A percentile compares a stretch with the other conserved stretches of the same genome.
These are phyloP conservation scores for Ephemerocybe angulata DNA, from an alignment of 768 basidiomycete genomes.

Conservation along the genomic window DNA sequence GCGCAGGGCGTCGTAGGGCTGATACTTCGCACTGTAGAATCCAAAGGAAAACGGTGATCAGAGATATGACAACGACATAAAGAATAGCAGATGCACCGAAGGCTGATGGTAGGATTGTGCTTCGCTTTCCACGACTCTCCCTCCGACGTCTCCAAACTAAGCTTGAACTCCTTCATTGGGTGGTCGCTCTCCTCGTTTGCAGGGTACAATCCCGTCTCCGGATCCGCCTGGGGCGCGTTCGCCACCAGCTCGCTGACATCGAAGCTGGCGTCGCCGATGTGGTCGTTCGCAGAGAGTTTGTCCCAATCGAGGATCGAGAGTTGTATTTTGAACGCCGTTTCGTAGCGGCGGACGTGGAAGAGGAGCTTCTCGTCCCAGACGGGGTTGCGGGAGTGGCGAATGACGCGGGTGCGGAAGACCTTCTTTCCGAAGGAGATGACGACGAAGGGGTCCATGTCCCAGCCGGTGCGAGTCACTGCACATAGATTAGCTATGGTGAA, in stretches of 20 bases:
- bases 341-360: constrained; percentile 94
- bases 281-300: constrained; percentile 85
- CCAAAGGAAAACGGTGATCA: neutral
- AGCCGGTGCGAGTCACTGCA: constrained; percentile 83
- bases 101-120: too few species aligned
- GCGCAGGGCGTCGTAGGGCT: constrained; percentile 88
- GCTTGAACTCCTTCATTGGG: constrained; percentile 69
- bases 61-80: constrained; percentile 49
- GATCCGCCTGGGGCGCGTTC: constrained; percentile 61
- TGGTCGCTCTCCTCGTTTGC: constrained; percentile 47
- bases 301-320: constrained; percentile 95
- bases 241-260: constrained; percentile 68
- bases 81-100: too few species aligned
- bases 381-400: constrained; percentile 80
- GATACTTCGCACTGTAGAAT: constrained; percentile 95
- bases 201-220: constrained; percentile 53
- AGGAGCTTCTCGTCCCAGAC: constrained; percentile 93
- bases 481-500: too few species aligned
- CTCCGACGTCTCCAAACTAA: constrained; percentile 63
- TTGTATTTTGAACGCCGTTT: constrained; percentile 72
- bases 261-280: constrained; percentile 76
- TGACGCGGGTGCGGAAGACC: constrained; percentile 88
- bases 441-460: constrained; percentile 98
- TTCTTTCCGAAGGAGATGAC: constrained; percentile 97
- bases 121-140: constrained; percentile 70